Percentiles rank a stretch among this genome's conserved stretches.
phyloP scores from a whole-genome alignment of 345 rosid species.

The Lagerstroemia speciosa region DNA sequence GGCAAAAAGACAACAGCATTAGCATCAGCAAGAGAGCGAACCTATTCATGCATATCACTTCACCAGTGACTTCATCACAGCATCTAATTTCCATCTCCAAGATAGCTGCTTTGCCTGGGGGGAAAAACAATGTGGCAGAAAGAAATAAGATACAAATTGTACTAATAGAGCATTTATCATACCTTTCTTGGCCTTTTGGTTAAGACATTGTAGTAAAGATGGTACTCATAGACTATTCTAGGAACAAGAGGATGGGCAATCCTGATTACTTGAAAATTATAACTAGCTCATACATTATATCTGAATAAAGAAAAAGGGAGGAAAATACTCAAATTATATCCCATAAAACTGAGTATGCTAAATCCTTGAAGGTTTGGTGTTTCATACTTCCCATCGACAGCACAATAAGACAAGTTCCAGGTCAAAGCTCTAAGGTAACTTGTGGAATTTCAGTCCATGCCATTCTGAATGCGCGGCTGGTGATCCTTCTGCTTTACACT shows the following conservation, averaged over 20 bases:
- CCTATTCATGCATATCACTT: conserved; percentile 72
- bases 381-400: neutral
- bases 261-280: neutral
- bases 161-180: too few relatives aligned
- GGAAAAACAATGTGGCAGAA: conserved; percentile 9
- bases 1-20: neutral
- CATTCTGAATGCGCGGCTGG: neutral
- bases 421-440: neutral
- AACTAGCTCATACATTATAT: neutral
- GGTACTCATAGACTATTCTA: neutral
- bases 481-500: neutral
- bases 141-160: neutral
- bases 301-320: neutral
- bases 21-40: conserved; percentile 14
- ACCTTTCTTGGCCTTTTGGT: too few relatives aligned
- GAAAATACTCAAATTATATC: neutral
- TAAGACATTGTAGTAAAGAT: too few relatives aligned
- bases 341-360: too few relatives aligned
- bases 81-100: conserved; percentile 66
- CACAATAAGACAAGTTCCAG: neutral
- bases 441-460: neutral
- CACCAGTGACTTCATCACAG: conserved; percentile 61
- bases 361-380: too few relatives aligned
- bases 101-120: conserved; percentile 85
- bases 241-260: neutral